Percentiles rank a stretch among this genome's conserved stretches.
Conservation (phyloP, 257 asterid genomes). For the Fraxinus americana region DNA sequence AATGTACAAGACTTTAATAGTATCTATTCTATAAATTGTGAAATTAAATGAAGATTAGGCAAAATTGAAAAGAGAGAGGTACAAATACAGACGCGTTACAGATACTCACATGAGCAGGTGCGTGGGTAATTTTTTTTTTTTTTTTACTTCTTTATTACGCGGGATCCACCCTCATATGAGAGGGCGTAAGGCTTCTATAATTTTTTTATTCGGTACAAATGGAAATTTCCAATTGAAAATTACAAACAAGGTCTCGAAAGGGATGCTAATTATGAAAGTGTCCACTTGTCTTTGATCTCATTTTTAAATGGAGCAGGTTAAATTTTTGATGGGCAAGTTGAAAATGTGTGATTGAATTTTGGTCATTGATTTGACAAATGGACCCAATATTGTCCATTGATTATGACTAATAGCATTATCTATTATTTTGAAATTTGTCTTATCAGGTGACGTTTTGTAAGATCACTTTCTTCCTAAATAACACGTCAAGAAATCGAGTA, state of each 20-base stretch:
- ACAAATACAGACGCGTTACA: no score
- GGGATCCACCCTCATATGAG: no score
- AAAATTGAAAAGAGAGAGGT: no score
- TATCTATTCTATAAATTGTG: no score
- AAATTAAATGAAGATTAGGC: no score
- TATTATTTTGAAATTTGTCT: constrained; percentile 9
- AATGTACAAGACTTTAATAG: no score
- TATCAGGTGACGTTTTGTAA: constrained; percentile 10
- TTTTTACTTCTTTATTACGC: no score
- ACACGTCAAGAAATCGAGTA: background rate
- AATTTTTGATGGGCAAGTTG: background rate
- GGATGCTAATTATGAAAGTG: constrained; percentile 7
- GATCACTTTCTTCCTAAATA: constrained; percentile 8
- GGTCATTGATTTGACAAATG: background rate
- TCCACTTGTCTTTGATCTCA: constrained; percentile 10
- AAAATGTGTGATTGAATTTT: background rate
- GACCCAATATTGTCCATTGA: constrained; percentile 13
- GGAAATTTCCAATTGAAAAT: no score
- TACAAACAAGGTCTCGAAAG: constrained; percentile 8
- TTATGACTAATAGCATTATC: constrained; percentile 24
- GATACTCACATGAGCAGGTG: no score
- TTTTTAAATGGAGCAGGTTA: constrained; percentile 37
- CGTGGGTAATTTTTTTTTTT: no score
- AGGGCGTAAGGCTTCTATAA: no score
- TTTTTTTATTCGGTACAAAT: no score